These are phyloP conservation scores for Isoetes taiwanensis DNA, from an alignment of 75 land plant species.

Conservation along the genomic window DNA sequence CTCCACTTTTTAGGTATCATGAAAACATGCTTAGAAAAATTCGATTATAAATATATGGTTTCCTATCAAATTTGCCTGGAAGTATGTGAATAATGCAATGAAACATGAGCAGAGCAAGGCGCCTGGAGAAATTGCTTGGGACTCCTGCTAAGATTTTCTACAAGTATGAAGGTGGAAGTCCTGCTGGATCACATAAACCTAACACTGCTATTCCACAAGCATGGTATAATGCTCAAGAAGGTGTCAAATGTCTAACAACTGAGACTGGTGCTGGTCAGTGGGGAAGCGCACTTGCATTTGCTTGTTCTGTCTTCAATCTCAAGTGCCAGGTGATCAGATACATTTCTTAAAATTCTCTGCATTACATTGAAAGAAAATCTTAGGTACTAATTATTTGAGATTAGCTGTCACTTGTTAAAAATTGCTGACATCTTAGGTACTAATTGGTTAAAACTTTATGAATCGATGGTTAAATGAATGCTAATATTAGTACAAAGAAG, in stretches of 20 bases:
- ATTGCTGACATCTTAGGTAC: no score
- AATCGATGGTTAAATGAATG: neutral
- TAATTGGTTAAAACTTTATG: no score
- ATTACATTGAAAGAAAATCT: no score
- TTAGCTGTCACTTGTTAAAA: no score
- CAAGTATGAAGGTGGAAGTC: constrained; percentile 91
- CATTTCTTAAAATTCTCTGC: no score
- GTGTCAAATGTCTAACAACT: constrained; percentile 67
- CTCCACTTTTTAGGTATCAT: constrained; percentile 71
- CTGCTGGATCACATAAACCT: constrained; percentile 91
- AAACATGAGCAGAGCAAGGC: constrained; percentile 48
- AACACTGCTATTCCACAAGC: constrained; percentile 95
- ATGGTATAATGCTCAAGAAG: constrained; percentile 78
- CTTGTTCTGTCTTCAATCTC: constrained; percentile 57
- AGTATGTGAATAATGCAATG: no score
- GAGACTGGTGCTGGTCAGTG: constrained; percentile 98
- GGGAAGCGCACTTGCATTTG: constrained; percentile 87
- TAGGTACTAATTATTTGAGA: no score
- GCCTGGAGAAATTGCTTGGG: constrained; percentile 63
- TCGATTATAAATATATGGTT: no score
- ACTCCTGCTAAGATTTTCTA: constrained; percentile 95
- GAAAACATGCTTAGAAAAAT: no score
- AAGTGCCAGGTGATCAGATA: constrained; percentile 46
- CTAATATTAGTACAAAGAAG: neutral
- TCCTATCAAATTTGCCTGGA: no score